Evolutionary conservation across 2,329 filamentous ascomycete species (phyloP), one percentile per base, ranked within the genome.

Genomic region (Diaporthe sp.): DNA sequence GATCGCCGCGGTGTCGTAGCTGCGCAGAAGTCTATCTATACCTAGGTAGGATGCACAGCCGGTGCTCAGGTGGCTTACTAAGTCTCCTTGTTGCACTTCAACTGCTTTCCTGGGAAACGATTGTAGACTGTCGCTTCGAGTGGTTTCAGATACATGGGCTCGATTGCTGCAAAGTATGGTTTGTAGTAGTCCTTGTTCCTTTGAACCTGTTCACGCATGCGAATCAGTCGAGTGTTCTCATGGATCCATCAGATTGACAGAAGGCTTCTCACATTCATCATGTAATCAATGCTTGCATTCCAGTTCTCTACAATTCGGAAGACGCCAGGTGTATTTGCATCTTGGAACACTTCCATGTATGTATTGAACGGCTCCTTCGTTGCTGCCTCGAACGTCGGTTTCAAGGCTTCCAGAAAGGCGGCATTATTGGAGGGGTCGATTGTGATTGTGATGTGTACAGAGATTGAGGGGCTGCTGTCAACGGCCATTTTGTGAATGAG

Each of bases 231-330:
- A 4, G 10, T 3, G 7, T 19, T 35, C 3, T 35, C 28, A 2
- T n/a, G 3, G 17, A 19, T 4, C 5, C 19, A 17, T 8, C 28
- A 10, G 2, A 4, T 35, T 22, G 7, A 19, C 12, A 35, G 17
- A 12, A 22, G 17, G 17, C 10, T 38, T 38, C 55, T n/a, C 55
- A 58, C 55, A 38, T 58, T 38, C 10, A n/a, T 35, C 55, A 38
- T 58, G 9, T 58, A 58, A 2, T 58, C 30, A 17, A 58, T 38
- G 19, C 33, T 58, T 22, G 55, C 33, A 38, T 58, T 58, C 55
- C 55, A 58, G 9, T 58, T 58, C 33, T 58, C 55, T 13, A 58
- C 10, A 38, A 58, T 58, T n/a, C 55, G 55, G 55, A 58, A 58
- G 55, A 38, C 22, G n/a, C 55, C 55, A n/a, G 55, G 55, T 10